Evolutionary conservation across 306 rosid genomes (phyloP).

Genomic region (Begonia loranthoides): DNA sequence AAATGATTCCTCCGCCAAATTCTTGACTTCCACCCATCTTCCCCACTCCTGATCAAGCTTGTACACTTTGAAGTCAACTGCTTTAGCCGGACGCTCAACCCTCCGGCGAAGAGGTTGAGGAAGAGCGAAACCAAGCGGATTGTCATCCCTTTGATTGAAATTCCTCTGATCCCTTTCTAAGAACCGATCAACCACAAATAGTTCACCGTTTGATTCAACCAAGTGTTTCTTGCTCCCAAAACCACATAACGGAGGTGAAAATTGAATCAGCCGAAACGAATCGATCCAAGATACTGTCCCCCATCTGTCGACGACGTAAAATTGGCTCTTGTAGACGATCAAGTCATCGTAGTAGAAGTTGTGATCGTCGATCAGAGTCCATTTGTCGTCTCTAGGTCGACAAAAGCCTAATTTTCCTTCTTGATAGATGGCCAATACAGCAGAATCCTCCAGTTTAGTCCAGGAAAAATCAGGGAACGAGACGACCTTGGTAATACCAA

Average conservation of each 20-base stretch:
- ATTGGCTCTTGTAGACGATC: conserved; percentile 30
- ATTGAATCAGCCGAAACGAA: conserved; percentile 27
- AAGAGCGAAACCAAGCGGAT: background rate
- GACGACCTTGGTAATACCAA: conserved; percentile 27
- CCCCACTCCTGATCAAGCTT: conserved; percentile 34
- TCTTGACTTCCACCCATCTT: conserved; percentile 22
- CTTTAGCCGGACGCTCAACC: conserved; percentile 3
- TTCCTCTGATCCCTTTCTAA: conserved; percentile 9
- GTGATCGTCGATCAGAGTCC: conserved; percentile 28
- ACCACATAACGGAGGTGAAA: conserved; percentile 45
- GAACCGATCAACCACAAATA: conserved; percentile 53
- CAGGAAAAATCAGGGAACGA: conserved; percentile 24
- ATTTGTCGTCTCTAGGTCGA: conserved; percentile 22
- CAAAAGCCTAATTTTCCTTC: conserved; percentile 38
- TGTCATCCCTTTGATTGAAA: background rate
- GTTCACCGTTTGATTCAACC: conserved; percentile 50
- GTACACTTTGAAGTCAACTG: conserved; percentile 32
- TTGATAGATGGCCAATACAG: conserved; percentile 20
- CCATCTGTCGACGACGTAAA: conserved; percentile 49
- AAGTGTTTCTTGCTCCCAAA: conserved; percentile 47
- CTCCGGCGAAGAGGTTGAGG: background rate
- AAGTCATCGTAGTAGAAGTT: conserved; percentile 44
- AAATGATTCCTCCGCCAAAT: conserved; percentile 19
- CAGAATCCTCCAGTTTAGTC: conserved; percentile 12
- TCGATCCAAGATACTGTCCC: conserved; percentile 58